phyloP scores from a whole-genome alignment of 257 asterid genomes.

The Capsicum pubescens region DNA sequence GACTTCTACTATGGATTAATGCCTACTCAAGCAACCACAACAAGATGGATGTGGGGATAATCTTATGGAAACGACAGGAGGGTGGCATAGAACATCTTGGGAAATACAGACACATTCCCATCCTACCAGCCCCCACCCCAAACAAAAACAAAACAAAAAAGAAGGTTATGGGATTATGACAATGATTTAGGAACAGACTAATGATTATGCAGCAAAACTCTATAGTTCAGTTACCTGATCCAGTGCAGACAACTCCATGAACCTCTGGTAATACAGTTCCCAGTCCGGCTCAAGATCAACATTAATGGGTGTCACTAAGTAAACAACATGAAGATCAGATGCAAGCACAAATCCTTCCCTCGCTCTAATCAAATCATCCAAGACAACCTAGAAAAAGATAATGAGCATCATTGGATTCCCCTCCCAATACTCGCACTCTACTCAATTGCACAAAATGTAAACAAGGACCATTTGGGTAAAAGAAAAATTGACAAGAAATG shows the following conservation, averaged over 20 bases:
- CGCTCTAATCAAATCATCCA: conserved; percentile 93
- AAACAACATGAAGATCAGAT: conserved; percentile 96
- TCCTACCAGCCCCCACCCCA: background rate
- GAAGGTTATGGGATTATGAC: background rate
- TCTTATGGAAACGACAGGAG: background rate
- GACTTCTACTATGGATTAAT: background rate
- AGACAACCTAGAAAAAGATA: conserved; percentile 67
- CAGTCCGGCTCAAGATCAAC: conserved; percentile 97
- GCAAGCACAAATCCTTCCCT: conserved; percentile 99
- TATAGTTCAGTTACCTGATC: conserved; percentile 72
- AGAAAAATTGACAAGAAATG: conserved; percentile 6
- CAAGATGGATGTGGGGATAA: background rate
- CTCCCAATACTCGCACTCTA: background rate
- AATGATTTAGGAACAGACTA: background rate
- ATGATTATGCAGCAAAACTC: conserved; percentile 8
- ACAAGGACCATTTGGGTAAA: background rate
- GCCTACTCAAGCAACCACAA: conserved; percentile 4
- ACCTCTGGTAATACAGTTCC: conserved; percentile 92
- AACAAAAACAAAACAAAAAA: background rate
- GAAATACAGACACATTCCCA: background rate
- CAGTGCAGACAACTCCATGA: conserved; percentile 80
- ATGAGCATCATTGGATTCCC: conserved; percentile 25
- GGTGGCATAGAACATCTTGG: conserved; percentile 21
- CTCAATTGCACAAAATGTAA: conserved; percentile 11
- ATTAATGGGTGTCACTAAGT: conserved; percentile 94